Percentiles rank a stretch among this genome's conserved stretches.
Evolutionary conservation across 2,329 filamentous ascomycete genomes (phyloP).

Genomic region (Phaeophleospora eucalypticola): DNA sequence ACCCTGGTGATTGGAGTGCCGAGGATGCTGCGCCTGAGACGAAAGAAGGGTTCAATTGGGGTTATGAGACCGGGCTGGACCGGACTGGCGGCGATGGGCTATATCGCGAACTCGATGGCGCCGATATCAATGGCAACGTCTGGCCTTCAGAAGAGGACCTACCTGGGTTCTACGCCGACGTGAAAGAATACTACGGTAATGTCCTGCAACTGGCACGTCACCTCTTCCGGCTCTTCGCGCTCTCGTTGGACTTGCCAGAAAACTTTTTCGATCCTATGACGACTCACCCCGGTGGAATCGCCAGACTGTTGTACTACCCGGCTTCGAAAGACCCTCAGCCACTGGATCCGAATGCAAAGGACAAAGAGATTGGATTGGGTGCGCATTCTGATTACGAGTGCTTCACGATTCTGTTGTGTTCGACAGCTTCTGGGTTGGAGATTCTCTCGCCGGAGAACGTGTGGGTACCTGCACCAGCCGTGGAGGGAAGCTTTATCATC

Average conservation of each 20-base stretch:
- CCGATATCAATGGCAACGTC: constrained; percentile 33
- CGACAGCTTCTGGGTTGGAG: constrained; percentile 26
- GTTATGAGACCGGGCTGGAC: constrained; percentile 40
- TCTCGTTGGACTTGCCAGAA: constrained; percentile 37
- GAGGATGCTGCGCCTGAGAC: constrained; percentile 32
- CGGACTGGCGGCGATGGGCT: constrained; percentile 39
- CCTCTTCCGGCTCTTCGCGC: constrained; percentile 40
- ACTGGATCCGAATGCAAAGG: constrained; percentile 12
- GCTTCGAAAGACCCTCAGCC: constrained; percentile 26
- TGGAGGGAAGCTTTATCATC: constrained; percentile 45
- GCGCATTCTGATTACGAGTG: constrained; percentile 35
- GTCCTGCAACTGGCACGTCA: constrained; percentile 38
- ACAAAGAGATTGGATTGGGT: constrained; percentile 37
- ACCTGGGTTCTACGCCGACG: constrained; percentile 36
- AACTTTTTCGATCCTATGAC: constrained; percentile 39
- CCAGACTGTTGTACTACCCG: constrained; percentile 39
- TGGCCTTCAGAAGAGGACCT: constrained; percentile 40
- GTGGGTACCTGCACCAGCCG: constrained; percentile 45
- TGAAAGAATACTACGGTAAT: constrained; percentile 38
- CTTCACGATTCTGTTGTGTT: constrained; percentile 30
- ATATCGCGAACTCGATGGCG: constrained; percentile 41
- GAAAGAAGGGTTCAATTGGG: constrained; percentile 43
- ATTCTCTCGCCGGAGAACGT: constrained; percentile 34
- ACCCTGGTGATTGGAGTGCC: constrained; percentile 31
- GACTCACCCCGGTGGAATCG: constrained; percentile 40